Evolutionary conservation across 1,284 basidiomycete genomes (phyloP).

Genomic region (Heliocybe sulcata): DNA sequence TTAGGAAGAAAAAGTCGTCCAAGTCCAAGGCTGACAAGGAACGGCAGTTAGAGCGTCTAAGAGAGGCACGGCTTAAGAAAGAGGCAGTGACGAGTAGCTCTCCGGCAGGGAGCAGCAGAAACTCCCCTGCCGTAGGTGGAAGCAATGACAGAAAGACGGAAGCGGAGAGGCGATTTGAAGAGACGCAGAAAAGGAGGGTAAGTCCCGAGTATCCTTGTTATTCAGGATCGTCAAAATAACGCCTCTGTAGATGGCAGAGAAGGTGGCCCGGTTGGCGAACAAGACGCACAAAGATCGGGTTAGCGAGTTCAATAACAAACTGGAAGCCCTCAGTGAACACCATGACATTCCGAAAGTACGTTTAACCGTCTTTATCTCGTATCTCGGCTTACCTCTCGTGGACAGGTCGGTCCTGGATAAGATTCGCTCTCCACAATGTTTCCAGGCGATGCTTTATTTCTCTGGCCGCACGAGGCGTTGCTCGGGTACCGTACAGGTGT

Average conservation of each 20-base stretch:
- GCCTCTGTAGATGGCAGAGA: slow-evolving; percentile 59
- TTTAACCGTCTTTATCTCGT: slow-evolving; percentile 16
- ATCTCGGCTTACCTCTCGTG: slow-evolving; percentile 10
- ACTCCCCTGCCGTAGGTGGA: slow-evolving; percentile 42
- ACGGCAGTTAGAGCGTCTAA: slow-evolving; percentile 32
- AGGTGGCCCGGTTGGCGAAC: slow-evolving; percentile 74
- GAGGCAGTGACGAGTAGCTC: slow-evolving; percentile 33
- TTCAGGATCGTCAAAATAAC: slow-evolving; percentile 8
- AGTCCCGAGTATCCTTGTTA: slow-evolving; percentile 21
- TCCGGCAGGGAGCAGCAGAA: slow-evolving; percentile 47
- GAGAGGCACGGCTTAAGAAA: slow-evolving; percentile 39
- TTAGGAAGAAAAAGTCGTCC: slow-evolving; percentile 76
- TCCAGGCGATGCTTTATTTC: slow-evolving; percentile 5
- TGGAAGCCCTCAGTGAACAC: slow-evolving; percentile 87
- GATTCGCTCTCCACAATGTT: slow-evolving; percentile 16
- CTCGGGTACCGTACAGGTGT: background rate
- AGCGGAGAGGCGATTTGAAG: slow-evolving; percentile 86
- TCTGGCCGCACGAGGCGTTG: background rate
- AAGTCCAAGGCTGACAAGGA: slow-evolving; percentile 46
- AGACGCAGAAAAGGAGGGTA: slow-evolving; percentile 78
- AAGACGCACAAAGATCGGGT: slow-evolving; percentile 97
- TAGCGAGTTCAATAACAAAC: slow-evolving; percentile 83
- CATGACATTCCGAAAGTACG: slow-evolving; percentile 88
- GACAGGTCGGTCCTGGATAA: slow-evolving; percentile 75
- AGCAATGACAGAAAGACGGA: slow-evolving; percentile 67